Conservation (phyloP, 768 basidiomycete species). For the Lentinus brumalis region DNA sequence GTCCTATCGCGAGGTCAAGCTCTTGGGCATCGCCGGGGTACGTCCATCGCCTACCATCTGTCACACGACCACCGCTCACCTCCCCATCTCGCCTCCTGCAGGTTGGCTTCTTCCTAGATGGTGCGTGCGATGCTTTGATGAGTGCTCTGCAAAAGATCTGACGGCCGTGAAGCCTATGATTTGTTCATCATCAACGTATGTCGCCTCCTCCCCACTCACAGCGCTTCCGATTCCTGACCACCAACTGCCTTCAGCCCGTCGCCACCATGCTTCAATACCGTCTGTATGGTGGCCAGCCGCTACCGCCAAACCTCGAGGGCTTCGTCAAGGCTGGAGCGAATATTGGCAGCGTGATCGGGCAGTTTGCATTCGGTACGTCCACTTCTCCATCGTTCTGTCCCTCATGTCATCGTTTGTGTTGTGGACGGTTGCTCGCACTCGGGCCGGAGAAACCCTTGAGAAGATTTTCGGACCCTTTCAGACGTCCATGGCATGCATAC, state of each 20-base stretch:
- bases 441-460: too few relatives aligned
- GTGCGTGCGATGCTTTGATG: conserved; percentile 34
- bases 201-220: conserved; percentile 2
- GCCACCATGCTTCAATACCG: conserved; percentile 69
- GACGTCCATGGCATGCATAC: too few relatives aligned
- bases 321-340: conserved; percentile 69
- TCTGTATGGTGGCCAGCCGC: conserved; percentile 51
- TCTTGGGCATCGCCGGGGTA: conserved; percentile 64
- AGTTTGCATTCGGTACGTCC: conserved; percentile 57
- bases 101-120: conserved; percentile 76
- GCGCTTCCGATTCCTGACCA: not conserved
- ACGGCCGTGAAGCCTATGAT: conserved; percentile 54
- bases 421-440: too few relatives aligned
- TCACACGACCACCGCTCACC: conserved; percentile 15
- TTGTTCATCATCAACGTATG: conserved; percentile 70
- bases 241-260: conserved; percentile 47
- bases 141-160: not conserved
- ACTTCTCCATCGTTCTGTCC: not conserved
- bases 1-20: conserved; percentile 53
- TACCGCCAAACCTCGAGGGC: conserved; percentile 60
- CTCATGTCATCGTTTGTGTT: conserved; percentile 8
- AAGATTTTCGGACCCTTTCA: too few relatives aligned
- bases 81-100: conserved; percentile 24
- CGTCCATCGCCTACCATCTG: conserved; percentile 22
- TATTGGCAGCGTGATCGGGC: conserved; percentile 73